A percentile compares a stretch with the other conserved stretches of the same genome.
Conservation (phyloP, 2,329 filamentous ascomycete species). For the Fusarium avenaceum region DNA sequence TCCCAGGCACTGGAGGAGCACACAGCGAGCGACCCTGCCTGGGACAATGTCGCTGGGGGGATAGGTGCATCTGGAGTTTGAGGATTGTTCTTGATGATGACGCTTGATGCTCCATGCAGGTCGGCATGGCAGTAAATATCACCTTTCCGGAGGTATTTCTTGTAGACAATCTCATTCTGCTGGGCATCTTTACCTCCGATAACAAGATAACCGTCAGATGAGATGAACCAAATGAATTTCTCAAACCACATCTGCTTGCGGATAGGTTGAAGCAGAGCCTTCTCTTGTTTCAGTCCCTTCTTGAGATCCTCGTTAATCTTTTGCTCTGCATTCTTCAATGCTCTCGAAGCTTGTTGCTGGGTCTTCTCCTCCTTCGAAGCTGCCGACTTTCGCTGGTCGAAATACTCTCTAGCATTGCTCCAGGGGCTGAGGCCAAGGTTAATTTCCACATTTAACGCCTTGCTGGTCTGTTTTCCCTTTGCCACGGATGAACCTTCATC, state of each 20-base stretch:
- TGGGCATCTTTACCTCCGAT: constrained; percentile 89
- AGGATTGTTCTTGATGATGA: constrained; percentile 90
- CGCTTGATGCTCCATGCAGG: constrained; percentile 83
- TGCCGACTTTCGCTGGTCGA: constrained; percentile 87
- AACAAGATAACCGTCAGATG: constrained; percentile 93
- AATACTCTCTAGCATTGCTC: constrained; percentile 92
- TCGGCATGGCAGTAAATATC: constrained; percentile 95
- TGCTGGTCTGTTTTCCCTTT: constrained; percentile 62
- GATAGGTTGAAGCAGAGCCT: constrained; percentile 85
- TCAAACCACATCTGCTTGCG: constrained; percentile 94
- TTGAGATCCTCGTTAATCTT: constrained; percentile 90
- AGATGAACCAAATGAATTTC: constrained; percentile 96
- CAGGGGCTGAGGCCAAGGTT: constrained; percentile 86
- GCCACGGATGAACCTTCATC: constrained; percentile 54
- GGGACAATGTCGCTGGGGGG: constrained; percentile 88
- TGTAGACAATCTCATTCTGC: constrained; percentile 94
- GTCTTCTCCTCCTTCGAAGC: constrained; percentile 92
- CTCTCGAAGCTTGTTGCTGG: constrained; percentile 81
- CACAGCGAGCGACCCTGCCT: constrained; percentile 88
- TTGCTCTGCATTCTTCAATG: constrained; percentile 89
- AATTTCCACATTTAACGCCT: constrained; percentile 80
- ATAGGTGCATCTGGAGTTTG: constrained; percentile 85
- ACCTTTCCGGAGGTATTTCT: constrained; percentile 85
- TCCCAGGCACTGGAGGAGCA: constrained; percentile 94
- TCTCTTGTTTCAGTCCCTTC: constrained; percentile 91